These are phyloP conservation scores for Xerocomellus amylosporus DNA, from an alignment of 768 basidiomycete species.

Conservation along the genomic window DNA sequence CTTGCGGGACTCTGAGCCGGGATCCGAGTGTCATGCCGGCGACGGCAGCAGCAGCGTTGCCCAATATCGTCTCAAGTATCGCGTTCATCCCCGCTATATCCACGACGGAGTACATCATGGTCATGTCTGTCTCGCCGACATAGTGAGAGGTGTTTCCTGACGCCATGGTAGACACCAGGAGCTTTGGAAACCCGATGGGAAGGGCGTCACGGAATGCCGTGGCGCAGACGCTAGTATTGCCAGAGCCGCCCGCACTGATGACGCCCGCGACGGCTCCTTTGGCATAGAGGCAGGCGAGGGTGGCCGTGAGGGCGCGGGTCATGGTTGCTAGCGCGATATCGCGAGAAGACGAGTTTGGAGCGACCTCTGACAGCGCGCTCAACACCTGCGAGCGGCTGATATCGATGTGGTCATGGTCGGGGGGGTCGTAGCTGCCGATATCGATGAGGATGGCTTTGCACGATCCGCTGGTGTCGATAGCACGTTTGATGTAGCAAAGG, in stretches of 20 bases:
- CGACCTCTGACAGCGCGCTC: background rate
- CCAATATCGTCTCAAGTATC: constrained; percentile 20
- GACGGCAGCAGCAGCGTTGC: constrained; percentile 30
- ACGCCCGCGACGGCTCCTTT: constrained; percentile 19
- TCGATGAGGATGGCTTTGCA: constrained; percentile 30
- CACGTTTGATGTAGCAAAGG: constrained; percentile 22
- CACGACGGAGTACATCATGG: constrained; percentile 34
- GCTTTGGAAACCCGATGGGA: constrained; percentile 31
- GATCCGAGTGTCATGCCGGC: constrained; percentile 23
- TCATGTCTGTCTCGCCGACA: constrained; percentile 32
- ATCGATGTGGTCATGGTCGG: constrained; percentile 15
- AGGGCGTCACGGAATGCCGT: constrained; percentile 22
- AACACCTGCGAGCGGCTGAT: constrained; percentile 23
- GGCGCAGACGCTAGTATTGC: constrained; percentile 25
- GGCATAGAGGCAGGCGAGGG: constrained; percentile 14
- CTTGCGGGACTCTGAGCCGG: background rate
- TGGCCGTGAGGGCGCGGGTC: constrained; percentile 18
- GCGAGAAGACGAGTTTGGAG: constrained; percentile 7
- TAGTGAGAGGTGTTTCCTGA: constrained; percentile 26
- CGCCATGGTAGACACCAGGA: constrained; percentile 33
- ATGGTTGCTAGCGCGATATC: constrained; percentile 13
- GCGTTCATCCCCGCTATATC: constrained; percentile 31
- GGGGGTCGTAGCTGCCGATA: constrained; percentile 19
- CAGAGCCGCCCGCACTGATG: constrained; percentile 24
- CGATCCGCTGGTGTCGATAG: constrained; percentile 6